These are phyloP conservation scores for Syzygium oleosum DNA, from an alignment of 345 rosid genomes.

Conservation along the genomic window DNA sequence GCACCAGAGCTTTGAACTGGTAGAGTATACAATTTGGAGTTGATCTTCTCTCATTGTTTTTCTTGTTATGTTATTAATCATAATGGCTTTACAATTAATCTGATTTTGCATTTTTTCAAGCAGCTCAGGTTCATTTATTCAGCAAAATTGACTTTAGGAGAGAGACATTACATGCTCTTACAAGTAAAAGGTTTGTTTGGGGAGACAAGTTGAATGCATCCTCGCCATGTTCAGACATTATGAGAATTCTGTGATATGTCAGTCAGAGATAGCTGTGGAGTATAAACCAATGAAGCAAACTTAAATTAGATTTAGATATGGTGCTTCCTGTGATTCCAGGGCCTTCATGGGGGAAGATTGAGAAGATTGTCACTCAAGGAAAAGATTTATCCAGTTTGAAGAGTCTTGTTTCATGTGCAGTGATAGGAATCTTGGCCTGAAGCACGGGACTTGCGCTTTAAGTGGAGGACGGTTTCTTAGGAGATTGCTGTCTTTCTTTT, in stretches of 20 bases:
- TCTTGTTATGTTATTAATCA: not conserved
- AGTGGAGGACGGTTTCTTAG: constrained; percentile 14
- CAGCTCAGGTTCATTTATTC: constrained; percentile 4
- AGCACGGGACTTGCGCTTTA: not conserved
- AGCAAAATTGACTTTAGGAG: constrained; percentile 1
- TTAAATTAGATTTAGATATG: not conserved
- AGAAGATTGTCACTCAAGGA: not conserved
- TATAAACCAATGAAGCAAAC: not conserved
- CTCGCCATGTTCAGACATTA: not conserved
- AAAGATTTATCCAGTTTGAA: not conserved
- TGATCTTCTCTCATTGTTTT: not conserved
- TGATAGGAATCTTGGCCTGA: not conserved
- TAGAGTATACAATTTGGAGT: not conserved
- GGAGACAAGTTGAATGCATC: not conserved
- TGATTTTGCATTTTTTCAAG: not conserved
- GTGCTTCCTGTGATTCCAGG: not conserved
- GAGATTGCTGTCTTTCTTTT: constrained; percentile 35
- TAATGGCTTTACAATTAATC: not conserved
- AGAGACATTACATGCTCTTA: not conserved
- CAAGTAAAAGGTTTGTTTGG: not conserved
- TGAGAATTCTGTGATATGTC: not conserved
- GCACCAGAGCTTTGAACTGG: not conserved
- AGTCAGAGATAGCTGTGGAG: not conserved
- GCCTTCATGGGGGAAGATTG: not conserved
- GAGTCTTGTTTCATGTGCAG: not conserved